Evolutionary conservation across 192 early-diverging fungal species (phyloP).

Genomic region (Backusella tuberculispora): DNA sequence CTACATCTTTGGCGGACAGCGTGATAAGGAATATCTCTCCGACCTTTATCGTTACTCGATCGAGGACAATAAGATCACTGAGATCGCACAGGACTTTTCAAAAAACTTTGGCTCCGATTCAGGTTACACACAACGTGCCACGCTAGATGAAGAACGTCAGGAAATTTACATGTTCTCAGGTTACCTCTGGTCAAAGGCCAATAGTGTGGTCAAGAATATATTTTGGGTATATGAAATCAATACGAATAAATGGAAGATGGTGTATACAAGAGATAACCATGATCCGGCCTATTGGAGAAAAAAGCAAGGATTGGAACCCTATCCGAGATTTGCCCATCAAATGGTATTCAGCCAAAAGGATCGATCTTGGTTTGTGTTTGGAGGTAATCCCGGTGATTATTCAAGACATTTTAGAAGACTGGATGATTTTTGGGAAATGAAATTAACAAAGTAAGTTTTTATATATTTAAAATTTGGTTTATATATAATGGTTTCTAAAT

Average conservation of each 20-base stretch:
- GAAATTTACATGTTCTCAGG: conserved; percentile 89
- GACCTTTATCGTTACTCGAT: conserved; percentile 90
- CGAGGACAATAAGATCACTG: conserved; percentile 75
- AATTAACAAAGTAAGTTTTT: conserved; percentile 59
- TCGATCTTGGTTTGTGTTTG: conserved; percentile 86
- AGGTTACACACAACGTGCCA: conserved; percentile 83
- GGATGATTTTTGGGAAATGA: conserved; percentile 88
- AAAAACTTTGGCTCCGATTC: conserved; percentile 77
- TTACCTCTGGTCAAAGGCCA: conserved; percentile 61
- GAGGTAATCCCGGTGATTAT: conserved; percentile 86
- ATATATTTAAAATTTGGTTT: not conserved
- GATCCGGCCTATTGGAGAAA: conserved; percentile 27
- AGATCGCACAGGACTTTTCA: conserved; percentile 74
- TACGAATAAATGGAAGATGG: conserved; percentile 59
- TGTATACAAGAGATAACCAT: conserved; percentile 66
- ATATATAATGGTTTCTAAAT: not conserved
- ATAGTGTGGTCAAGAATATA: conserved; percentile 69
- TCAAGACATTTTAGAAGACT: conserved; percentile 63
- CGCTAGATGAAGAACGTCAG: conserved; percentile 72
- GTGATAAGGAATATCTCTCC: conserved; percentile 76
- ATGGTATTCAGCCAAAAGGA: conserved; percentile 80
- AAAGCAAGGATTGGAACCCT: conserved; percentile 58
- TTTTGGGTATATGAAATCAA: conserved; percentile 79
- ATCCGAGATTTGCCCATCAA: conserved; percentile 90
- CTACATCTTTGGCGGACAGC: conserved; percentile 92